Evolutionary conservation across 495 filamentous ascomycete species (phyloP).

Genomic region (Penicillium simplicissimum): DNA sequence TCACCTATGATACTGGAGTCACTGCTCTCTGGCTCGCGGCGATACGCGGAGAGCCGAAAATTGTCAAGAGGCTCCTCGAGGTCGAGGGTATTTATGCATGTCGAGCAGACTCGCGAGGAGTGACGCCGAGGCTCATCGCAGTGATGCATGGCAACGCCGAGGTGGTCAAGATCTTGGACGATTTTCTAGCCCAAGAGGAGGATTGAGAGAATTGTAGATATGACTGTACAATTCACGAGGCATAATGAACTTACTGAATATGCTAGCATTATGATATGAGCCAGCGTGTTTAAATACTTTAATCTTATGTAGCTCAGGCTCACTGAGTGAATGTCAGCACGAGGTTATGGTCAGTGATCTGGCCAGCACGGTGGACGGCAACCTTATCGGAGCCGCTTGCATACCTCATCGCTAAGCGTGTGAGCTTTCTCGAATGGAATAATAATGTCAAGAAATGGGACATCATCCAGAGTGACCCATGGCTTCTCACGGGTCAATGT

Average conservation of each 20-base stretch:
- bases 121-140: background rate
- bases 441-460: too few species aligned
- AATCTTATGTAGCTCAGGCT: too few species aligned
- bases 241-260: background rate
- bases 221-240: background rate
- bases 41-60: constrained; percentile 17
- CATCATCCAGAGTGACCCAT: too few species aligned
- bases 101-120: background rate
- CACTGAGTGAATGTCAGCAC: too few species aligned
- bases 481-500: too few species aligned
- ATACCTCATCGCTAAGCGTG: too few species aligned
- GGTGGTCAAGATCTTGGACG: background rate
- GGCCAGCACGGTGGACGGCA: too few species aligned
- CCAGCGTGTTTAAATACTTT: too few species aligned
- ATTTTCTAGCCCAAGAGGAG: background rate
- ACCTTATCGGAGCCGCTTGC: too few species aligned
- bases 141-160: background rate
- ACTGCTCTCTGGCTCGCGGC: constrained; percentile 28
- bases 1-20: constrained; percentile 18
- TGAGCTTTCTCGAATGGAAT: too few species aligned
- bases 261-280: too few species aligned
- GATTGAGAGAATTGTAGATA: background rate
- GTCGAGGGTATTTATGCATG: constrained; percentile 14
- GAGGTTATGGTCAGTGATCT: too few species aligned
- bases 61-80: constrained; percentile 19